These are phyloP conservation scores for Batkoa obscura DNA, from an alignment of 371 early-diverging fungal genomes.

Conservation along the genomic window DNA sequence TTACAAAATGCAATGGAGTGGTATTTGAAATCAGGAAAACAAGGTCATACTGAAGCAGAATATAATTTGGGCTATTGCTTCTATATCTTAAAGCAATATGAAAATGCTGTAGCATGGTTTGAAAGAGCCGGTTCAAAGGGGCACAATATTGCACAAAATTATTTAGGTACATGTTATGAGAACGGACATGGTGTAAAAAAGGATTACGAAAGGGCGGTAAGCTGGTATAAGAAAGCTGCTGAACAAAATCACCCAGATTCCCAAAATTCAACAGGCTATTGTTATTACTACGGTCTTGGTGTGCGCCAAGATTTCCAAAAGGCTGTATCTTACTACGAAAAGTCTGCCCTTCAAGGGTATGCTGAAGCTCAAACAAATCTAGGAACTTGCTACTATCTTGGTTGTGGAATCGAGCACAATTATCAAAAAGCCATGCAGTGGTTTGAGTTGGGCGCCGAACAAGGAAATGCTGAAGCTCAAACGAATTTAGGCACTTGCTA, in stretches of 20 bases:
- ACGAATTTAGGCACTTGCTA: conserved; percentile 73
- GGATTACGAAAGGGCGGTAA: conserved; percentile 32
- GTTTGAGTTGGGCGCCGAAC: conserved; percentile 47
- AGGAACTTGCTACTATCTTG: conserved; percentile 64
- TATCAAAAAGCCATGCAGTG: conserved; percentile 41
- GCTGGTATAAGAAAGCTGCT: conserved; percentile 50
- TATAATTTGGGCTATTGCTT: conserved; percentile 58
- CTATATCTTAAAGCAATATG: conserved; percentile 4
- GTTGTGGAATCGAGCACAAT: conserved; percentile 45
- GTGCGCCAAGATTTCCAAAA: conserved; percentile 23
- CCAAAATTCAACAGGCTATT: conserved; percentile 55
- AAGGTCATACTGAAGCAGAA: conserved; percentile 51
- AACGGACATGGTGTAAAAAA: conserved; percentile 49
- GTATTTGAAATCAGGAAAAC: conserved; percentile 12
- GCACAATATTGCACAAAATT: conserved; percentile 62
- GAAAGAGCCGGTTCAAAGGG: conserved; percentile 39
- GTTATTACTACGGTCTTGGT: conserved; percentile 56
- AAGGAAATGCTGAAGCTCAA: conserved; percentile 42
- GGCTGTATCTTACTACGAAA: conserved; percentile 48
- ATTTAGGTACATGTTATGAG: conserved; percentile 56
- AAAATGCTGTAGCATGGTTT: conserved; percentile 51
- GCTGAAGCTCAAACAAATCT: conserved; percentile 54
- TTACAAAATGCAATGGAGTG: conserved; percentile 34
- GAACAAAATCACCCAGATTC: conserved; percentile 51
- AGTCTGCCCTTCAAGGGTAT: conserved; percentile 50